Percentiles rank a stretch among this genome's conserved stretches.
Conservation (phyloP, 2,329 filamentous ascomycete genomes). For the Coniochaeta sp. region DNA sequence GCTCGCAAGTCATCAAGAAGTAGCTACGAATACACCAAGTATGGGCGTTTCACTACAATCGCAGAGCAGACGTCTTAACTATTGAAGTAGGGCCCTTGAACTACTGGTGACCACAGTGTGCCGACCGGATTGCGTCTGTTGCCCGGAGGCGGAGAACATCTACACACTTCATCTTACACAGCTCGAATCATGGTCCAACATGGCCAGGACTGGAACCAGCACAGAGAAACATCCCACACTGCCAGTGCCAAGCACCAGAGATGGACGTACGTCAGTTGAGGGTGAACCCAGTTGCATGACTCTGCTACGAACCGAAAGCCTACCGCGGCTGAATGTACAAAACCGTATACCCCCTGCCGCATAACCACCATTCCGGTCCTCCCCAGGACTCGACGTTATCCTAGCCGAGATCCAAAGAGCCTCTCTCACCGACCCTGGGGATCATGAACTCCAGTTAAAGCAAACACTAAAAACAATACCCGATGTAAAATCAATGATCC, state of each 20-base stretch:
- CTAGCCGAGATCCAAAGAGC: slow-evolving; percentile 9
- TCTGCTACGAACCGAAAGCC: background rate
- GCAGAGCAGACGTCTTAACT: no score
- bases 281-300: background rate
- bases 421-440: slow-evolving; percentile 14
- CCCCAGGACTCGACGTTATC: background rate
- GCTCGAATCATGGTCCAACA: no score
- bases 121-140: no score
- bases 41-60: no score
- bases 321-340: background rate
- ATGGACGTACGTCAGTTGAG: background rate
- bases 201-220: no score
- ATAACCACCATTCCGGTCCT: background rate
- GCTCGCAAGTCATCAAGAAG: no score
- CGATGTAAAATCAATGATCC: background rate
- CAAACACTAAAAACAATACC: slow-evolving; percentile 3
- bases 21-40: no score
- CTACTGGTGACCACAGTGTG: no score
- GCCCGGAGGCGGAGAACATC: no score
- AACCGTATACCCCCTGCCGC: background rate
- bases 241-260: no score
- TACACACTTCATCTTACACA: no score
- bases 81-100: no score
- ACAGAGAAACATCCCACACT: background rate
- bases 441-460: slow-evolving; percentile 6